Evolutionary conservation across 1,284 basidiomycete genomes (phyloP), one percentile per base, ranked within the genome.

Genomic region (Lignosus rhinocerotis): DNA sequence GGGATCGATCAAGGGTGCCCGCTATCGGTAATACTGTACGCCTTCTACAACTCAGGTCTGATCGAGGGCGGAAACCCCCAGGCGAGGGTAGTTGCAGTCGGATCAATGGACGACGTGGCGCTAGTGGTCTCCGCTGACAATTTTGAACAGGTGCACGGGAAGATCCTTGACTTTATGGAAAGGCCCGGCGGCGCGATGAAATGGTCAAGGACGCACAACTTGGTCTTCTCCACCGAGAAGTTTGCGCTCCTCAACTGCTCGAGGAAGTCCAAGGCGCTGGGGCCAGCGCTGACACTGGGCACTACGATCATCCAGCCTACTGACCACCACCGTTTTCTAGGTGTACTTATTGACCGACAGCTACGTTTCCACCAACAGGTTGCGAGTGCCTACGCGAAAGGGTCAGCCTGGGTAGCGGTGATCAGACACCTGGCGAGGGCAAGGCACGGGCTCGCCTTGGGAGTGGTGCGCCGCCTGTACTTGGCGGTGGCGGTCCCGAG

Each of bases 1-100:
- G 71, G 76, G 0, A 66, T 75, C 1, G 67, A 70, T 38, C 75
- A 76, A 54, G 74, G 74, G 3, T 72, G 70, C 61, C 72, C 73
- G 5, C 61, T 71, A 12, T 76, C 75, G 0, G 61, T 69, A 3
- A 68, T 76, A 0, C 50, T 69, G 0, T 76, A 69, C 56, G 59
- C 69, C 0, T 71, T 75, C 56, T 79, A 76, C 67, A 76, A 74
- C 44, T 64, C 66, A 1, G 58, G 57, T 12, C 66, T 75, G 12
- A 58, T 76, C 10, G 53, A 61, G 19, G 39, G 62, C 7, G 58
- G 69, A 72, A 19, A 9, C 56, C 0, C 1, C 8, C 46, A 56
- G 1, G 54, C 57, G 2, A 58, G 60, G 1, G 68, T 70, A 17
- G 11, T 56, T 1, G 60, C 64, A 8, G 55, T 69, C 0, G 67